These are phyloP conservation scores for Takakia lepidozioides DNA, from an alignment of 225 moss, liverwort and hornwort genomes.

Conservation along the genomic window DNA sequence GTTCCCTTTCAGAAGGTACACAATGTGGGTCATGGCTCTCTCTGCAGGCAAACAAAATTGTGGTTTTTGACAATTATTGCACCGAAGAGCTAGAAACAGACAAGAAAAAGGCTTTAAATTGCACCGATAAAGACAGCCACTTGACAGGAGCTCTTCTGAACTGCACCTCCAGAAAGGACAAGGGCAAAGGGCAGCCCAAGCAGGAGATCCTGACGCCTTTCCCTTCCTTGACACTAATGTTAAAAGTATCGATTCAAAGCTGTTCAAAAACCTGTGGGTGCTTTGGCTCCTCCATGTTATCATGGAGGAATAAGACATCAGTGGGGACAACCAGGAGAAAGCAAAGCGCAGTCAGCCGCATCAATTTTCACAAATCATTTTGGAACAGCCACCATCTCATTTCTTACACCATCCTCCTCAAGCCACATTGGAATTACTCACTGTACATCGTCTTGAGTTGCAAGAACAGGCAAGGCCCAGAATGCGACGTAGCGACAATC, in stretches of 20 bases:
- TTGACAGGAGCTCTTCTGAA: no score
- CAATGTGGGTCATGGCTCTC: background rate
- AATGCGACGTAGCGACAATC: background rate
- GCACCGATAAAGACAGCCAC: background rate
- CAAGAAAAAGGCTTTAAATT: conserved; percentile 17
- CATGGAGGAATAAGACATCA: conserved; percentile 30
- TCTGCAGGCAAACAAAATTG: conserved; percentile 82
- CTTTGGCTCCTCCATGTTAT: conserved; percentile 19
- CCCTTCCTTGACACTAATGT: background rate
- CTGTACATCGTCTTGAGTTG: conserved; percentile 21
- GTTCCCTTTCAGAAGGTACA: background rate
- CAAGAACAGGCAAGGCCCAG: conserved; percentile 21
- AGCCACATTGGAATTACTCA: conserved; percentile 10
- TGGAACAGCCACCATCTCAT: conserved; percentile 8
- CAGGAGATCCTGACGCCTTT: conserved; percentile 11
- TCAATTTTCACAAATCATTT: background rate
- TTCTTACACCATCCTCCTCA: conserved; percentile 18
- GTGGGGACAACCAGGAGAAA: conserved; percentile 21
- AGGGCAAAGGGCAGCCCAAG: conserved; percentile 38
- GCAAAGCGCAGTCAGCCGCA: conserved; percentile 7
- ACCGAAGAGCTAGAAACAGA: conserved; percentile 26
- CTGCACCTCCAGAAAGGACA: conserved; percentile 32
- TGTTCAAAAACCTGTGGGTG: no score
- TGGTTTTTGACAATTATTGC: conserved; percentile 85
- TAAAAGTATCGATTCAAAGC: no score